Evolutionary conservation across 2,329 filamentous ascomycete species (phyloP).

Genomic region (Colletotrichum tabaci): DNA sequence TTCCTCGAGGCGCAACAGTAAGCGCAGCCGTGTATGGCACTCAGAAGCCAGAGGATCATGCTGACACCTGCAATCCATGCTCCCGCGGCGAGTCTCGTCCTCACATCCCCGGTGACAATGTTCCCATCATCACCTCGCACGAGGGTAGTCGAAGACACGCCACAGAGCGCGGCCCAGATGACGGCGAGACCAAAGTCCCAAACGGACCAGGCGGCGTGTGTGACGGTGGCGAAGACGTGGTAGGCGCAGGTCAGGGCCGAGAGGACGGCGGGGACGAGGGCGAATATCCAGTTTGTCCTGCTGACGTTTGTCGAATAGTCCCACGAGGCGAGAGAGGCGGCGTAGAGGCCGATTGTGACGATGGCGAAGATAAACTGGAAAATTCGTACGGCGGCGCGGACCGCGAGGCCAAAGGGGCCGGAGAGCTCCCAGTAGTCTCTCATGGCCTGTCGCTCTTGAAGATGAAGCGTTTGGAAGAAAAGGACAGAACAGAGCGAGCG

Average conservation of each 20-base stretch:
- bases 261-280: conserved; percentile 28
- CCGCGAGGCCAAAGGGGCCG: conserved; percentile 30
- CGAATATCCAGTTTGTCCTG: conserved; percentile 30
- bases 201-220: conserved; percentile 33
- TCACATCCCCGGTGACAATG: background rate
- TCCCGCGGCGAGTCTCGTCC: conserved; percentile 17
- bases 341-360: conserved; percentile 32
- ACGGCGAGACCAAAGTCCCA: conserved; percentile 35
- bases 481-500: background rate
- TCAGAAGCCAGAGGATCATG: conserved; percentile 31
- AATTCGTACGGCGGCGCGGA: conserved; percentile 28
- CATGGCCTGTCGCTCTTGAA: background rate
- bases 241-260: conserved; percentile 30
- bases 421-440: conserved; percentile 38
- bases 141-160: conserved; percentile 10
- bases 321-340: conserved; percentile 30
- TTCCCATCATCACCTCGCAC: background rate
- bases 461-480: background rate
- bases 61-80: conserved; percentile 31
- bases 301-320: background rate
- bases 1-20: conserved; percentile 27
- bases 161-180: conserved; percentile 38
- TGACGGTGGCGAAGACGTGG: conserved; percentile 32
- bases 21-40: conserved; percentile 19
- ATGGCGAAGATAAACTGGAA: conserved; percentile 39